Evolutionary conservation across 495 filamentous ascomycete genomes (phyloP), one percentile per base, ranked within the genome.

Genomic region (Penicillium samsonianum): DNA sequence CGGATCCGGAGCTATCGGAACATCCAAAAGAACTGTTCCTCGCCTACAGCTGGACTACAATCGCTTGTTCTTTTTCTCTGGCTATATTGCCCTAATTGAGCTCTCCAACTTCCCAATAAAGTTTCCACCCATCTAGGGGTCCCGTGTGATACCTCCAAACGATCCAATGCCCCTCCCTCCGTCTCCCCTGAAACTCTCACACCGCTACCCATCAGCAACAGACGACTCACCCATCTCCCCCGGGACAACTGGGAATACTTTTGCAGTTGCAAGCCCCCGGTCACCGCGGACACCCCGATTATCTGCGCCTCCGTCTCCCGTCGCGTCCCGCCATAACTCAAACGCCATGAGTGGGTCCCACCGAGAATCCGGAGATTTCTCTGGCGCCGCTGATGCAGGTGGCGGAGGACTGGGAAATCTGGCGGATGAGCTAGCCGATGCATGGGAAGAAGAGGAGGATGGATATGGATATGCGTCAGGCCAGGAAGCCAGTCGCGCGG

Each of bases 351-450:
- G 77, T 70, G 73, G 79, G 19, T 78, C 84, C 55, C 64, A 72
- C 8, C 67, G 74, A 22, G 72, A 67, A 57, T 79, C 76, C 8
- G 68, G 67, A 42, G 78, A 77, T 52, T 78, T 74, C 59, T 71
- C 72, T 31, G 64, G 66, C 62, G 67, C 59, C 64, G 66, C 68
- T 55, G 78, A 67, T 23, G 63, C 59, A 59, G 74, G 68, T 20
- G 86, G 85, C 0, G 65, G 62, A 31, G 90, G 90, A 1, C 73
- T 94, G 19, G 91, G 91, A 33, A 95, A 89, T 60, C 74, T 97
- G 17, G 91, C 92, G 12, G 91, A 96, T 61, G 90, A 94, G 63
- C 73, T 73, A 67, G 82, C 78, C 16, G 81, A 82, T 60, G 81
- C 77, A 17, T 80, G 79, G 76, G 86, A 84, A 54, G 79, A 85